These are phyloP conservation scores for Hypoxylon crocopeplum DNA, from an alignment of 495 filamentous ascomycete genomes.

Conservation along the genomic window DNA sequence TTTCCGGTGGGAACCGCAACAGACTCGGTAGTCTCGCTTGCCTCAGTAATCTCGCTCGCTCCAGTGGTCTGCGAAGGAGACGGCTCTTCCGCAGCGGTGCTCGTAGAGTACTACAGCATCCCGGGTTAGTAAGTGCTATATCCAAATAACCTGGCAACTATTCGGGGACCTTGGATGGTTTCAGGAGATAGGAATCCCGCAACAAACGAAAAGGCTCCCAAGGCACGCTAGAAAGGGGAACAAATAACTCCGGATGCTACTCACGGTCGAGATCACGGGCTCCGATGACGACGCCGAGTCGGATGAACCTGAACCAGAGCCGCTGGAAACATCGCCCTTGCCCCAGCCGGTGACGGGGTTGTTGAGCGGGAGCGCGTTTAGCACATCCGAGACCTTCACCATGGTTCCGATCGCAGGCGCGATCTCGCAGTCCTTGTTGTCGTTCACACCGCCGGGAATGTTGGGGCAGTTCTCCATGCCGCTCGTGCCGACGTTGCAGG, in stretches of 20 bases:
- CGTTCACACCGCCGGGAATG: conserved; percentile 50
- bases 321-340: conserved; percentile 39
- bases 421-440: conserved; percentile 55
- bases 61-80: not conserved
- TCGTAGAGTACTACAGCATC: conserved; percentile 11
- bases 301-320: conserved; percentile 23
- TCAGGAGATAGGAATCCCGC: not conserved
- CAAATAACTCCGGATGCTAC: conserved; percentile 15
- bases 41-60: not conserved
- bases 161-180: not conserved
- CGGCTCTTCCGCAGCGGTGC: not conserved
- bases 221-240: conserved; percentile 7
- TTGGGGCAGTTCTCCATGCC: conserved; percentile 64
- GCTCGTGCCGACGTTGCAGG: conserved; percentile 61
- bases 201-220: conserved; percentile 4
- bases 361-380: conserved; percentile 64
- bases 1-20: conserved; percentile 14
- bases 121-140: conserved; percentile 11
- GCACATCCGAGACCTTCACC: conserved; percentile 34
- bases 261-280: conserved; percentile 16
- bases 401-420: conserved; percentile 47
- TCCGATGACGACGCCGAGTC: conserved; percentile 10
- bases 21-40: not conserved
- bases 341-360: conserved; percentile 56
- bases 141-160: not conserved